These are phyloP conservation scores for Nadsonia starkeyi-henricii DNA, from an alignment of 1,139 yeast genomes.

Conservation along the genomic window DNA sequence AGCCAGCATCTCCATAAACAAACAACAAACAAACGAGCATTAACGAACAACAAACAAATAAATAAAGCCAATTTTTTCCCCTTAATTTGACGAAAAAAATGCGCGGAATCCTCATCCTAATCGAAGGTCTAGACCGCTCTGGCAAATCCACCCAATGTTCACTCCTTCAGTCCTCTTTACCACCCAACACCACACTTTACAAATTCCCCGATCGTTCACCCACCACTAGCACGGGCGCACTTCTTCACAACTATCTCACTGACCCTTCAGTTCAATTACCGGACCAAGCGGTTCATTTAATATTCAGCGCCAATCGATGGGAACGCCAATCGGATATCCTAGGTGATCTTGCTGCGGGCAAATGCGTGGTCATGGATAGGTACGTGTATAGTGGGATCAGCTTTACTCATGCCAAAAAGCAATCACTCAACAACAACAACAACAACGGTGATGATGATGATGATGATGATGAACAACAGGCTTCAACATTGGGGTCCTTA, in stretches of 20 bases:
- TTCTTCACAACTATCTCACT: slow-evolving; percentile 57
- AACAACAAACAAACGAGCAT: too few relatives aligned
- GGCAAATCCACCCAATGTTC: slow-evolving; percentile 87
- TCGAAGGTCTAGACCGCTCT: slow-evolving; percentile 90
- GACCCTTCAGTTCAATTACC: slow-evolving; percentile 31
- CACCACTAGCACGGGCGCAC: slow-evolving; percentile 61
- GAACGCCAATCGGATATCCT: slow-evolving; percentile 46
- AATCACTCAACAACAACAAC: slow-evolving; percentile 26
- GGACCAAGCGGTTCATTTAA: slow-evolving; percentile 62
- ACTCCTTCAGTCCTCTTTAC: slow-evolving; percentile 29
- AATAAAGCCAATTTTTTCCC: too few relatives aligned
- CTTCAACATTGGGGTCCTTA: slow-evolving; percentile 13
- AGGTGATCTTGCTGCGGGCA: slow-evolving; percentile 36
- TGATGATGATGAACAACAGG: too few relatives aligned
- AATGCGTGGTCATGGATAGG: slow-evolving; percentile 59
- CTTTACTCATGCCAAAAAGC: slow-evolving; percentile 72
- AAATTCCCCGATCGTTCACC: slow-evolving; percentile 68
- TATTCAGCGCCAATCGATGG: slow-evolving; percentile 94
- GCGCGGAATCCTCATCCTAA: slow-evolving; percentile 61
- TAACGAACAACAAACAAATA: too few relatives aligned
- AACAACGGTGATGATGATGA: not conserved
- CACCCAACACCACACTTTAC: slow-evolving; percentile 27
- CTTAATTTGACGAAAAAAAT: too few relatives aligned
- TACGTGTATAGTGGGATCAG: slow-evolving; percentile 91
- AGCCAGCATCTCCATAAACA: too few relatives aligned